These are phyloP conservation scores for Barnettozyma pratensis DNA, from an alignment of 805 yeast genomes.

Conservation along the genomic window DNA sequence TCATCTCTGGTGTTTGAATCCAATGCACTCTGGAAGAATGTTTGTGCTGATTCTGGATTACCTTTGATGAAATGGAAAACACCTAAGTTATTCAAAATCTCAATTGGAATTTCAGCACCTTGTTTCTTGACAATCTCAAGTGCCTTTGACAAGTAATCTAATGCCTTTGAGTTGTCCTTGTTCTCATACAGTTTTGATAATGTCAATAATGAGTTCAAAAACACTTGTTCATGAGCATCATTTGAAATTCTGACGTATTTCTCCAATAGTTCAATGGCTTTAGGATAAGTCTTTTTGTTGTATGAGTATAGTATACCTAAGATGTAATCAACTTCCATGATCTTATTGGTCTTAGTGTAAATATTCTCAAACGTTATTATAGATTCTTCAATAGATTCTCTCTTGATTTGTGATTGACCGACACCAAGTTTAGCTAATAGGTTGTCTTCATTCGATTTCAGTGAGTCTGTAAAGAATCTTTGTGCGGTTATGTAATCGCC, in stretches of 20 bases:
- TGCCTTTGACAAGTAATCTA: constrained; percentile 57
- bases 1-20: constrained; percentile 26
- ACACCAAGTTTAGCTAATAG: constrained; percentile 72
- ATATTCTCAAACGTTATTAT: constrained; percentile 77
- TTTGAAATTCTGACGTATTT: constrained; percentile 60
- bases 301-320: constrained; percentile 68
- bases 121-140: constrained; percentile 39
- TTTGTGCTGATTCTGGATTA: constrained; percentile 51
- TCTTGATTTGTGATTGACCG: constrained; percentile 76
- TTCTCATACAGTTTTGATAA: constrained; percentile 69
- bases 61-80: constrained; percentile 70
- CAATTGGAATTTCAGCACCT: constrained; percentile 39
- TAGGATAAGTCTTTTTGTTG: constrained; percentile 28
- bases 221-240: constrained; percentile 53
- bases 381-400: constrained; percentile 77
- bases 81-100: constrained; percentile 77
- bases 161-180: constrained; percentile 60
- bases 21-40: constrained; percentile 48
- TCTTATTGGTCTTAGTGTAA: constrained; percentile 58
- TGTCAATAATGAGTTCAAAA: constrained; percentile 59
- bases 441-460: constrained; percentile 58
- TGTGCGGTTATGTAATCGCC: constrained; percentile 68
- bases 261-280: constrained; percentile 63
- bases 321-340: constrained; percentile 69
- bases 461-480: constrained; percentile 65